Evolutionary conservation across 2,329 filamentous ascomycete genomes (phyloP).

Genomic region (Phoma sp.): DNA sequence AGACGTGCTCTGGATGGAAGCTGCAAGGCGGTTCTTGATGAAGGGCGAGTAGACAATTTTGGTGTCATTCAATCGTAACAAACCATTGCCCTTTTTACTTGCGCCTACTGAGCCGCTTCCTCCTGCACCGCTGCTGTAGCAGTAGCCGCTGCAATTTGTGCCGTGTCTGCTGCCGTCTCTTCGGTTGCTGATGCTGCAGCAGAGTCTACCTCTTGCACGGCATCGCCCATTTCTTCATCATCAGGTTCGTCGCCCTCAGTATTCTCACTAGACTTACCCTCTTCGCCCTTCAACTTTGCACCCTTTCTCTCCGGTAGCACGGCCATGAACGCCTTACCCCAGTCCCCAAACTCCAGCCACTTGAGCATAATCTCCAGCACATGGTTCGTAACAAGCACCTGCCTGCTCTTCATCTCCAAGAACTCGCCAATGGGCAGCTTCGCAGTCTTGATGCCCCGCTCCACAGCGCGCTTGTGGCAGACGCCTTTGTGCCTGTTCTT

Average conservation of each 20-base stretch:
- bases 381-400: conserved; percentile 91
- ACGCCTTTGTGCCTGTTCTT: conserved; percentile 96
- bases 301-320: conserved; percentile 94
- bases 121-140: conserved; percentile 1
- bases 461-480: conserved; percentile 82
- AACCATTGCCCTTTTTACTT: not conserved
- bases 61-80: conserved; percentile 1
- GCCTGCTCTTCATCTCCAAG: conserved; percentile 86
- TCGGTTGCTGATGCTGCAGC: not conserved
- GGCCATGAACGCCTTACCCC: conserved; percentile 85
- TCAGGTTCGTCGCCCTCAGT: conserved; percentile 20
- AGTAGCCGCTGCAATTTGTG: conserved; percentile 2
- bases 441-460: conserved; percentile 81
- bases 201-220: conserved; percentile 17
- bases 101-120: conserved; percentile 5
- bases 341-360: conserved; percentile 90
- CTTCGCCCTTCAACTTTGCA: conserved; percentile 62
- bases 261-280: conserved; percentile 22
- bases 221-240: conserved; percentile 20
- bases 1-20: conserved; percentile 26
- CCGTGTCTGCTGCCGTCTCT: conserved; percentile 11
- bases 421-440: conserved; percentile 95
- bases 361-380: conserved; percentile 95
- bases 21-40: conserved; percentile 27
- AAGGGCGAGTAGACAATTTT: conserved; percentile 20